Conservation (phyloP, 1,284 basidiomycete species). For the Ustilago cynodontis region DNA sequence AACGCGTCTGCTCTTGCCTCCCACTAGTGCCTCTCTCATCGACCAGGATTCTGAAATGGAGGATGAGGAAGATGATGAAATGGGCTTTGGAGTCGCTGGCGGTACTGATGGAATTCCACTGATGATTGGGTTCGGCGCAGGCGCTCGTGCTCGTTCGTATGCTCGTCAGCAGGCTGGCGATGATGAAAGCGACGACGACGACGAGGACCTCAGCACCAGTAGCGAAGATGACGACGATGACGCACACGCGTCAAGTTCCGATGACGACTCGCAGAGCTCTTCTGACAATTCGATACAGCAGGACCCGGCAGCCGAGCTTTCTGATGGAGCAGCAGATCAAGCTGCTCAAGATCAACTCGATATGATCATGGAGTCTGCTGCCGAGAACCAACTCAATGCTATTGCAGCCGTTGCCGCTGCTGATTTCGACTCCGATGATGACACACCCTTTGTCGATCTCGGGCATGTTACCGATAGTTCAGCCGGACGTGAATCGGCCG, state of each 20-base stretch:
- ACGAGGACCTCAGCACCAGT: too few species aligned
- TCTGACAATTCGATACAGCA: neutral
- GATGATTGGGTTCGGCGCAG: neutral
- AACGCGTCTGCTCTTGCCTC: neutral
- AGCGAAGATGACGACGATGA: constrained; percentile 12
- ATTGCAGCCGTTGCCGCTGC: neutral
- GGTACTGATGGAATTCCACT: neutral
- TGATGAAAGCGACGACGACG: neutral
- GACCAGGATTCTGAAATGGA: neutral
- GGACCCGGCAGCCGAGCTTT: neutral
- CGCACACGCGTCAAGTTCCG: neutral
- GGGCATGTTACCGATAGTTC: neutral
- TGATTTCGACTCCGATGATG: neutral
- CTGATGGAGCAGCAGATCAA: neutral
- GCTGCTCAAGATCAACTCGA: neutral
- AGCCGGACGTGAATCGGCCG: too few species aligned
- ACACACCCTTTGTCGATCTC: neutral
- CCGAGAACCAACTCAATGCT: neutral
- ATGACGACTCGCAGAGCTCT: constrained; percentile 4
- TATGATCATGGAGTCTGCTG: neutral
- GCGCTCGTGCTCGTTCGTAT: neutral
- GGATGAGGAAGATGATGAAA: neutral
- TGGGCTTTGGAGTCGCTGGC: neutral
- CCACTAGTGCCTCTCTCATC: neutral
- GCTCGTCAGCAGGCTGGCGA: neutral